phyloP scores from a whole-genome alignment of 306 rosid genomes.

The Canavalia gladiata region DNA sequence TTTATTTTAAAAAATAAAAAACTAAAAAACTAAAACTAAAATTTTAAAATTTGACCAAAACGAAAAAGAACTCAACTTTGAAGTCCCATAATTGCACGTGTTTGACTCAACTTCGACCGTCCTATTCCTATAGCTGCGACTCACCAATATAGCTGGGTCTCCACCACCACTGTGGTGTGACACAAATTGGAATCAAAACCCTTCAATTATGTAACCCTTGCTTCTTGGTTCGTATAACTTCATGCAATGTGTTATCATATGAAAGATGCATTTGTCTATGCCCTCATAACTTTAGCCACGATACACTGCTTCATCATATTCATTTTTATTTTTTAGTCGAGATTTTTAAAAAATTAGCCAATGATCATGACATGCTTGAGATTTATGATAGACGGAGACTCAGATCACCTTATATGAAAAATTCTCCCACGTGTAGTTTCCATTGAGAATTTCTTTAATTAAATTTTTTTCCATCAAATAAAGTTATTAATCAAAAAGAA shows the following conservation, averaged over 20 bases:
- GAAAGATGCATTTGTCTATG: slow-evolving; percentile 30
- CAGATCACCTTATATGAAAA: no score
- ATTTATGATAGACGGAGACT: neutral
- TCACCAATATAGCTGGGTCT: no score
- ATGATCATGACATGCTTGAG: neutral
- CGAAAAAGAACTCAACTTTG: no score
- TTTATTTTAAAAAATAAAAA: no score
- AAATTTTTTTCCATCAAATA: no score
- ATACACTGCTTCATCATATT: neutral
- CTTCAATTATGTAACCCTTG: slow-evolving; percentile 27
- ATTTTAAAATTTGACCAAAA: no score
- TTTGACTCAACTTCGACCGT: no score
- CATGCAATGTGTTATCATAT: slow-evolving; percentile 21
- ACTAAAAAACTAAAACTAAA: no score
- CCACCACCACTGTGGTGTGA: neutral
- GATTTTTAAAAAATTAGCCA: no score
- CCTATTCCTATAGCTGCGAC: neutral
- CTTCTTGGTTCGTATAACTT: slow-evolving; percentile 16
- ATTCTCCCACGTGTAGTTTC: no score
- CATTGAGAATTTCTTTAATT: no score
- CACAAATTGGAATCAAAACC: slow-evolving; percentile 19
- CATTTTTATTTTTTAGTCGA: neutral
- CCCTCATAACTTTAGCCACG: slow-evolving; percentile 26
- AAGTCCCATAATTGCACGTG: slow-evolving; percentile 5
- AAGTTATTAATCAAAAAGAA: no score